Evolutionary conservation across 1,284 basidiomycete genomes (phyloP).

Genomic region (Papiliotrema laurentii): DNA sequence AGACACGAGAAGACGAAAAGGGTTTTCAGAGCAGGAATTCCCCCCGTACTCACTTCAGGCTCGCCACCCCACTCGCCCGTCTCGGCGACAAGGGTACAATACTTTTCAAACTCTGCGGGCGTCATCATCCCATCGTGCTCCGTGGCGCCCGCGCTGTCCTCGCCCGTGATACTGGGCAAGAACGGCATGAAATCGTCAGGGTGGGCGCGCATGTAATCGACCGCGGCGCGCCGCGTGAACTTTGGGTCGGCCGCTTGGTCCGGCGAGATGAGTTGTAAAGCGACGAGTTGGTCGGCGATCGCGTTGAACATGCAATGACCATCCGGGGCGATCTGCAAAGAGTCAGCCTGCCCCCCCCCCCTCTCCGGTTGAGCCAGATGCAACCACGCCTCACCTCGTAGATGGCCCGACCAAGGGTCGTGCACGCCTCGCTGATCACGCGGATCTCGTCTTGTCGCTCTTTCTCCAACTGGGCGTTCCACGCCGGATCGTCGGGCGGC

Average conservation of each 20-base stretch:
- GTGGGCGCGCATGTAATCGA: slow-evolving; percentile 77
- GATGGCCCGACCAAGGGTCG: slow-evolving; percentile 62
- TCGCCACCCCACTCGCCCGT: slow-evolving; percentile 96
- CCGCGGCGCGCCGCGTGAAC: slow-evolving; percentile 63
- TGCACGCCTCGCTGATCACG: slow-evolving; percentile 65
- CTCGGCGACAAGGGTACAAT: slow-evolving; percentile 73
- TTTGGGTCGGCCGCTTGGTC: slow-evolving; percentile 28
- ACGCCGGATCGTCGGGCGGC: slow-evolving; percentile 58
- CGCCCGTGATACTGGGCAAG: slow-evolving; percentile 69
- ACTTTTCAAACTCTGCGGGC: slow-evolving; percentile 63
- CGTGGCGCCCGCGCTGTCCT: slow-evolving; percentile 66
- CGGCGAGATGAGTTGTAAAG: slow-evolving; percentile 34
- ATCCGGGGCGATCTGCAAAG: slow-evolving; percentile 74
- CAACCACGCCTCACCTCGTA: slow-evolving; percentile 58
- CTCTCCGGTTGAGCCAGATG: background rate
- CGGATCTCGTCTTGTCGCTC: slow-evolving; percentile 69
- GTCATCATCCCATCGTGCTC: slow-evolving; percentile 67
- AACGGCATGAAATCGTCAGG: slow-evolving; percentile 92
- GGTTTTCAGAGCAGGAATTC: no score
- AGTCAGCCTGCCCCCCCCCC: background rate
- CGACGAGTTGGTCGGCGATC: slow-evolving; percentile 68
- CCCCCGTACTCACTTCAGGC: slow-evolving; percentile 66
- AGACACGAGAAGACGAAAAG: no score
- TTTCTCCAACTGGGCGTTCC: slow-evolving; percentile 61
- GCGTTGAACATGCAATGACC: slow-evolving; percentile 94